Percentiles rank a stretch among this genome's conserved stretches.
Evolutionary conservation across 2,329 filamentous ascomycete species (phyloP).

Genomic region (Aspergillus pseudoterreus): DNA sequence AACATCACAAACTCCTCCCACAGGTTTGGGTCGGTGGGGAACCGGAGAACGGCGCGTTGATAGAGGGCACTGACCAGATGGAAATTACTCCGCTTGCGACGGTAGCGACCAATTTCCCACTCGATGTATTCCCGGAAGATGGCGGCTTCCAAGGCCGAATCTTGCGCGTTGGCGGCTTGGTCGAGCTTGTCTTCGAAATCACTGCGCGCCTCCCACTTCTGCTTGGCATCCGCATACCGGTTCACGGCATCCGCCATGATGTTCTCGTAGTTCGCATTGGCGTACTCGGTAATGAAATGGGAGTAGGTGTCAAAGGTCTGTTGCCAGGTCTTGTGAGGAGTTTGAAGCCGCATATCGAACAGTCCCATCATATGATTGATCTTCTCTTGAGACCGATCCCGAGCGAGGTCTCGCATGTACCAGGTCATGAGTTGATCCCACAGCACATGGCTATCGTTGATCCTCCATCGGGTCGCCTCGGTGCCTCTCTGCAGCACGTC

Average conservation of each 20-base stretch:
- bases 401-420: conserved; percentile 50
- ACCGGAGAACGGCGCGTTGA: conserved; percentile 70
- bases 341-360: conserved; percentile 54
- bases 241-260: conserved; percentile 55
- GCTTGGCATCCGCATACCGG: conserved; percentile 42
- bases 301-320: conserved; percentile 58
- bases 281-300: conserved; percentile 56
- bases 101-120: conserved; percentile 70
- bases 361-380: conserved; percentile 47
- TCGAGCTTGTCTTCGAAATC: conserved; percentile 53
- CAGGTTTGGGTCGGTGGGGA: conserved; percentile 68
- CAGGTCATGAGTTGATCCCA: conserved; percentile 61
- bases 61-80: conserved; percentile 63
- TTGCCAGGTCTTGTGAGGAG: conserved; percentile 58
- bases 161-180: conserved; percentile 49
- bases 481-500: conserved; percentile 55
- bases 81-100: conserved; percentile 54
- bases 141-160: conserved; percentile 51
- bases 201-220: conserved; percentile 51
- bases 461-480: conserved; percentile 56
- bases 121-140: conserved; percentile 68
- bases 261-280: conserved; percentile 52
- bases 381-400: conserved; percentile 46
- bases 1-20: conserved; percentile 86
- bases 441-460: conserved; percentile 58